Conservation (phyloP, 306 rosid genomes). For the Pyrus pyrifolia region DNA sequence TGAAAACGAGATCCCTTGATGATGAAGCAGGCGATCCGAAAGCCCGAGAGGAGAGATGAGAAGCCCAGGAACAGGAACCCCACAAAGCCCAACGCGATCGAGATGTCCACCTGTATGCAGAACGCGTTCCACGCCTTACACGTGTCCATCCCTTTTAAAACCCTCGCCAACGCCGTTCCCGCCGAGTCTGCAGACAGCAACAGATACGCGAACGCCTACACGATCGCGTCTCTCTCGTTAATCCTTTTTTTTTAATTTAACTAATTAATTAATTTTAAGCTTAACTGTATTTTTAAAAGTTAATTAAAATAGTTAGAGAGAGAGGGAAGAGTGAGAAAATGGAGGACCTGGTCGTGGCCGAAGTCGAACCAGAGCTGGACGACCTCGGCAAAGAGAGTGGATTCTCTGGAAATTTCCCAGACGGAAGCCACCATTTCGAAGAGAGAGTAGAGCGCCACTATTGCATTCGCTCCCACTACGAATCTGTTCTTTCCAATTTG, state of each 20-base stretch:
- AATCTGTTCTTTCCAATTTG: conserved; percentile 37
- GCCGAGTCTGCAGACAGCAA: conserved; percentile 84
- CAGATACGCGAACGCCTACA: conserved; percentile 84
- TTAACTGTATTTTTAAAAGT: too few species aligned
- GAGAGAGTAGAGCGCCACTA: conserved; percentile 72
- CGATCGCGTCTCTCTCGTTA: conserved; percentile 12
- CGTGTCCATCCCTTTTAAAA: conserved; percentile 48
- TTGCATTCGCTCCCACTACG: conserved; percentile 80
- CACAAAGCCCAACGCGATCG: conserved; percentile 64
- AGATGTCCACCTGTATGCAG: conserved; percentile 69
- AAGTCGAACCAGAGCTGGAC: conserved; percentile 97
- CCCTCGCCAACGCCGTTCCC: conserved; percentile 66
- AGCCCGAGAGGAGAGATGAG: conserved; percentile 75
- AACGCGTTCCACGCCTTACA: conserved; percentile 58
- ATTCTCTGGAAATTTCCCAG: conserved; percentile 90
- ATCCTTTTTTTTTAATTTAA: not conserved
- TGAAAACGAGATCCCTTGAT: conserved; percentile 93
- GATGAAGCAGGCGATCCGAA: conserved; percentile 74
- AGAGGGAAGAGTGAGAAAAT: too few species aligned
- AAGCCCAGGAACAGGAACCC: conserved; percentile 83
- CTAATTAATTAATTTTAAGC: not conserved
- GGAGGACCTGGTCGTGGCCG: conserved; percentile 91
- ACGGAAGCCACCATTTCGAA: conserved; percentile 81
- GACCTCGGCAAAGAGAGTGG: conserved; percentile 71
- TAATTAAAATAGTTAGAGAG: too few species aligned